phyloP scores from a whole-genome alignment of 192 early-diverging fungal genomes.

The Dissophora ornata region DNA sequence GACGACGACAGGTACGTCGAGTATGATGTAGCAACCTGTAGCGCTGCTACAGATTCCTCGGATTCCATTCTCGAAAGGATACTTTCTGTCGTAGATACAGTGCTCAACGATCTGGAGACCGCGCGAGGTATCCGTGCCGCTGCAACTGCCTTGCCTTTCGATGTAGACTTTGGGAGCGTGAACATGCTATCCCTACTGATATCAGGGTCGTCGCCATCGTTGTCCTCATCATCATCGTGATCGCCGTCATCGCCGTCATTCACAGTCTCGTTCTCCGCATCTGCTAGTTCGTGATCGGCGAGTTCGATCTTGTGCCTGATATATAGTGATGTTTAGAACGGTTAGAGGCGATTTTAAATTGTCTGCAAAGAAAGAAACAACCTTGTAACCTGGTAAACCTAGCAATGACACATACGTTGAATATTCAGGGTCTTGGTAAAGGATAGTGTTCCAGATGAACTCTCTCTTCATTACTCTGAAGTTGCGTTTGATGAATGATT shows the following conservation, averaged over 20 bases:
- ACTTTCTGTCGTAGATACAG: neutral
- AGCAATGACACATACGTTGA: neutral
- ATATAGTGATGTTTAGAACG: no score
- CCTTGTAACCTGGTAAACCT: neutral
- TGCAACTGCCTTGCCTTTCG: neutral
- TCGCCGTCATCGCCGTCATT: neutral
- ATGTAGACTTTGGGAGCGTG: neutral
- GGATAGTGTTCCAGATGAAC: constrained; percentile 17
- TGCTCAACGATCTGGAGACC: neutral
- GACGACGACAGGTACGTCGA: no score
- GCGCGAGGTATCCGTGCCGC: neutral
- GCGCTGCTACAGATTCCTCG: neutral
- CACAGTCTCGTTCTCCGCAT: no score
- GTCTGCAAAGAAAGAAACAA: no score
- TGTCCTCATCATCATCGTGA: neutral
- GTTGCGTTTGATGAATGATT: neutral
- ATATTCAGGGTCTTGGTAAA: constrained; percentile 11
- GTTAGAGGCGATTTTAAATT: no score
- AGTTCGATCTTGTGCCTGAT: no score
- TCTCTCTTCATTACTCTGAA: constrained; percentile 18
- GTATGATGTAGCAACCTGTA: neutral
- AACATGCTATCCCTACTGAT: no score
- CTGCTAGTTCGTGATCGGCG: no score
- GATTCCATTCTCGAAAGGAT: neutral
- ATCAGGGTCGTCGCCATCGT: neutral